A percentile compares a stretch with the other conserved stretches of the same genome.
phyloP scores from a whole-genome alignment of 2,329 filamentous ascomycete species.

The Lachnellula subtilissima region DNA sequence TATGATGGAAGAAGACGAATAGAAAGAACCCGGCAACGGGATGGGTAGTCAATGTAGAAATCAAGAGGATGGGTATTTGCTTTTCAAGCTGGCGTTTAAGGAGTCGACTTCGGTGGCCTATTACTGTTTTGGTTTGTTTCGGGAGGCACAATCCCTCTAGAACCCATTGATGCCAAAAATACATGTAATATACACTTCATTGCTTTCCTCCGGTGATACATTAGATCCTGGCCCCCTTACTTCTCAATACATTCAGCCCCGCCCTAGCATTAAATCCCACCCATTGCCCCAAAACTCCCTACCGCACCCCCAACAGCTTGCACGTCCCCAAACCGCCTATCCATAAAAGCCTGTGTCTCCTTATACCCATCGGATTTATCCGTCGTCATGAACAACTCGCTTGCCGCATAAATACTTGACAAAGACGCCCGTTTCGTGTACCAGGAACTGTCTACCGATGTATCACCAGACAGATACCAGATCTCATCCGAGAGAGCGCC shows the following conservation, averaged over 20 bases:
- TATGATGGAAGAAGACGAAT: constrained; percentile 13
- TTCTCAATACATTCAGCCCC: constrained; percentile 76
- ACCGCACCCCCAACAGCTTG: constrained; percentile 57
- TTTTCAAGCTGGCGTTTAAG: not conserved
- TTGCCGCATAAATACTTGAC: constrained; percentile 65
- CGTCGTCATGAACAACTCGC: constrained; percentile 92
- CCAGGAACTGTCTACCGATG: constrained; percentile 78
- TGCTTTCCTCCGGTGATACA: not conserved
- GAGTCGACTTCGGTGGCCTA: not conserved
- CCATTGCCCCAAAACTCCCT: constrained; percentile 69
- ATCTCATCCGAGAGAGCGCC: constrained; percentile 86
- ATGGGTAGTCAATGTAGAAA: not conserved
- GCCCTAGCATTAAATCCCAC: constrained; percentile 75
- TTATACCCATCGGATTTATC: constrained; percentile 68
- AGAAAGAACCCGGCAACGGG: not conserved
- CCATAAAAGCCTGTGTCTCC: constrained; percentile 77
- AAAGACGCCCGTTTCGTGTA: constrained; percentile 68
- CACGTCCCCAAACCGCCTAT: constrained; percentile 63
- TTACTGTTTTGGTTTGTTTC: not conserved
- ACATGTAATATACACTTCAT: constrained; percentile 3
- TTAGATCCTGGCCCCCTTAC: constrained; percentile 73
- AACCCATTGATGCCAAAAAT: not conserved
- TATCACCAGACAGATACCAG: constrained; percentile 79
- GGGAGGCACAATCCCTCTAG: not conserved
- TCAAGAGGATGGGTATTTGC: not conserved